Conservation (phyloP, 768 basidiomycete species). For the Mycena galopus region DNA sequence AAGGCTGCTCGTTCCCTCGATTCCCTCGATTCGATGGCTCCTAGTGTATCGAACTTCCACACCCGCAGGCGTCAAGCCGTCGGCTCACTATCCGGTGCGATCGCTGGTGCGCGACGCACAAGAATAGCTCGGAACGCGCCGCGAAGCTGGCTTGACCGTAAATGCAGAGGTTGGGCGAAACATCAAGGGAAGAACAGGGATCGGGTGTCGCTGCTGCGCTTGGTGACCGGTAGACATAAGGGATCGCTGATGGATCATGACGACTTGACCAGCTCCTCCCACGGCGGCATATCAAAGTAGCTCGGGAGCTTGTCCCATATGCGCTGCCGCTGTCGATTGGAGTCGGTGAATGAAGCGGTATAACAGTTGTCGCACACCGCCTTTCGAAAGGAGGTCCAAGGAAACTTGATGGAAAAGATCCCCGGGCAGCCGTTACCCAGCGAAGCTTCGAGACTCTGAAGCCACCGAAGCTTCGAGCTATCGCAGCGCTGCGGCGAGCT, state of each 20-base stretch:
- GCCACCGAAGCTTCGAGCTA: conserved; percentile 37
- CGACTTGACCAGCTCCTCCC: conserved; percentile 36
- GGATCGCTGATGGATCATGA: background rate
- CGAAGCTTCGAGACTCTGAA: conserved; percentile 37
- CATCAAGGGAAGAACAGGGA: conserved; percentile 43
- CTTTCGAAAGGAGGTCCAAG: conserved; percentile 33
- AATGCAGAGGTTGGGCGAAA: conserved; percentile 47
- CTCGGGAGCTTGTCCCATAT: conserved; percentile 37
- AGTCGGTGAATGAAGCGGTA: conserved; percentile 23
- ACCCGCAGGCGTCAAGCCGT: no score
- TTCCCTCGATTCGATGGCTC: no score
- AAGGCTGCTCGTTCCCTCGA: no score
- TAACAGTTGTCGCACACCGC: conserved; percentile 38
- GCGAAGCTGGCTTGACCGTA: conserved; percentile 39
- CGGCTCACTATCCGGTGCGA: no score
- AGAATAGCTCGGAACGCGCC: conserved; percentile 38
- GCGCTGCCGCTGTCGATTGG: conserved; percentile 29
- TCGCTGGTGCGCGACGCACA: conserved; percentile 42
- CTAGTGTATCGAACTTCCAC: no score
- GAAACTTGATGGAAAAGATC: conserved; percentile 37
- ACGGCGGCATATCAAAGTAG: conserved; percentile 36
- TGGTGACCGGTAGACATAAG: conserved; percentile 43
- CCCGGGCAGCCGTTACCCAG: conserved; percentile 36
- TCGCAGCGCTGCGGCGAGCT: conserved; percentile 32
- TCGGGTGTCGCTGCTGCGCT: conserved; percentile 40